phyloP scores from a whole-genome alignment of 345 rosid genomes.

The Rhodamnia rubescens region DNA sequence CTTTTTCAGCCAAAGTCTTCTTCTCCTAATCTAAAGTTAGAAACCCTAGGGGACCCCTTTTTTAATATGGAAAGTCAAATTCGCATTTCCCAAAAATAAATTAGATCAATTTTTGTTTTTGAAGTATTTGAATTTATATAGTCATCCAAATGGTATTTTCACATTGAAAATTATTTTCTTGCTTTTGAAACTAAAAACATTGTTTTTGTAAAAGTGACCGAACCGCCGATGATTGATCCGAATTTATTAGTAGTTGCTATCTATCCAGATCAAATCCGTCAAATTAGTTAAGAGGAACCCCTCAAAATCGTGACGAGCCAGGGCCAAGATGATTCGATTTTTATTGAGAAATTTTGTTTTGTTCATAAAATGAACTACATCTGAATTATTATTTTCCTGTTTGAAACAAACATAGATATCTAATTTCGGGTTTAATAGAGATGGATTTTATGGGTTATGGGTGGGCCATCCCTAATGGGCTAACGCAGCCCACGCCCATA shows the following conservation, averaged over 20 bases:
- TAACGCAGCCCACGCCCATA: no score
- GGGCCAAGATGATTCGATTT: neutral
- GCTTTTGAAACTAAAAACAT: neutral
- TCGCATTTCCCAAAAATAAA: neutral
- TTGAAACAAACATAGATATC: neutral
- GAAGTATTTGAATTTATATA: neutral
- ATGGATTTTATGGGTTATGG: no score
- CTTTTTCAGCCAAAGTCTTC: neutral
- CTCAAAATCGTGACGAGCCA: neutral
- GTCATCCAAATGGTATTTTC: neutral
- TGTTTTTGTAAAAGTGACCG: neutral
- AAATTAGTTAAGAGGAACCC: neutral
- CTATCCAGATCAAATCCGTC: neutral
- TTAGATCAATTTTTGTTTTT: neutral
- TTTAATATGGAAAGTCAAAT: neutral
- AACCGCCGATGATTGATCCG: neutral
- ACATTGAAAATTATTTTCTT: neutral
- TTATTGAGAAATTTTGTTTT: neutral
- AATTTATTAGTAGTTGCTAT: neutral
- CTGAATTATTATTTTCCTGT: neutral
- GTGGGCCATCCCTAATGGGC: no score
- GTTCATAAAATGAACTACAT: neutral
- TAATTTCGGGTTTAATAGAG: neutral
- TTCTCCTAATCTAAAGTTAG: neutral
- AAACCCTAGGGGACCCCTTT: neutral